Evolutionary conservation across 2,329 filamentous ascomycete species (phyloP).

Genomic region (Neonectria coccinea): DNA sequence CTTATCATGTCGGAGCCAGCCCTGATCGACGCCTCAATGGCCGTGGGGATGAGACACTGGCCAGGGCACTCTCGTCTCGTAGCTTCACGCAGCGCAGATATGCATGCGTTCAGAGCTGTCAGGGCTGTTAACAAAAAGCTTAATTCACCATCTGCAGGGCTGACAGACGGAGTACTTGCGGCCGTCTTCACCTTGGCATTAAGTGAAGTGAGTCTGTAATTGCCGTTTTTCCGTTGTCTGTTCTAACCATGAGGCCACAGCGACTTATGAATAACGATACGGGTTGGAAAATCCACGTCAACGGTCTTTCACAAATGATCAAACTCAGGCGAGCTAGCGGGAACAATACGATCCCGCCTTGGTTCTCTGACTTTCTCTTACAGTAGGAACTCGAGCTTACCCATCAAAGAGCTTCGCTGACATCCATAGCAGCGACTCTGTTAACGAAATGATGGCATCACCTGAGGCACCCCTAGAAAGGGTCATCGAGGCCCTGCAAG

Average conservation of each 20-base stretch:
- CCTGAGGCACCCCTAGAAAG: slow-evolving; percentile 20
- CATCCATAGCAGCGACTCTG: slow-evolving; percentile 21
- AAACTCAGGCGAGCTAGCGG: slow-evolving; percentile 18
- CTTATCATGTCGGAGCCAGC: slow-evolving; percentile 41
- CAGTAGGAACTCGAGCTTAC: slow-evolving; percentile 9
- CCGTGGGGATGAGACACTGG: slow-evolving; percentile 31
- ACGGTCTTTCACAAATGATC: slow-evolving; percentile 34
- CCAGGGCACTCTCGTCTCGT: neutral
- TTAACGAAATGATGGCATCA: slow-evolving; percentile 23
- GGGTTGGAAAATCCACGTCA: slow-evolving; percentile 29
- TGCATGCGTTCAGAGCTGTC: slow-evolving; percentile 26
- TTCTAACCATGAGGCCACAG: neutral
- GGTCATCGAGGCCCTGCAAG: slow-evolving; percentile 31
- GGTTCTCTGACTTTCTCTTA: slow-evolving; percentile 31
- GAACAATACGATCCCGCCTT: slow-evolving; percentile 15
- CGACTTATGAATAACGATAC: slow-evolving; percentile 29
- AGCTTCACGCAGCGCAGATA: slow-evolving; percentile 10
- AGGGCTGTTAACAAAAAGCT: slow-evolving; percentile 31
- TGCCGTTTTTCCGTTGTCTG: rapidly evolving
- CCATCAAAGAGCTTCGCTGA: neutral
- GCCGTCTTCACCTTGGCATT: slow-evolving; percentile 38
- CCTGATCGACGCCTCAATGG: slow-evolving; percentile 41
- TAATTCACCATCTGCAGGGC: neutral
- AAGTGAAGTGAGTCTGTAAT: slow-evolving; percentile 21
- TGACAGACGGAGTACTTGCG: slow-evolving; percentile 37